phyloP scores from a whole-genome alignment of 352 stramenopile species.

The Globisporangium irregulare region DNA sequence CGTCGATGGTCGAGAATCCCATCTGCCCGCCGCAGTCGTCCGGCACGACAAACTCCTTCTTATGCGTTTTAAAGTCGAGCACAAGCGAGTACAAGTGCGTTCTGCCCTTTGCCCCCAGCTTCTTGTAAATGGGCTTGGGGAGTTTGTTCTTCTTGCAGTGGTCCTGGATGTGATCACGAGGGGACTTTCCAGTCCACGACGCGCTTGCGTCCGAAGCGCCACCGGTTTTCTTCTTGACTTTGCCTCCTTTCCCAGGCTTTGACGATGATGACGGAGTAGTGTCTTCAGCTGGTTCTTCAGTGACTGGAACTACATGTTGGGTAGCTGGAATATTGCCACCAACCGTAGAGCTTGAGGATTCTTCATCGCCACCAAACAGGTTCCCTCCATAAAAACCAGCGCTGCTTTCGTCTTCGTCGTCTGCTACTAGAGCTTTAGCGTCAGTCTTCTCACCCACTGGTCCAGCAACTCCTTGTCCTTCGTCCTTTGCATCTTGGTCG shows the following conservation, averaged over 20 bases:
- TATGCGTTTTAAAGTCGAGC: constrained; percentile 41
- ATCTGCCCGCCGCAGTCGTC: constrained; percentile 32
- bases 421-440: not conserved
- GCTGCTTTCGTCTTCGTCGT: not conserved
- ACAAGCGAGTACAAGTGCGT: constrained; percentile 54
- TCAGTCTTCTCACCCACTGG: constrained; percentile 1
- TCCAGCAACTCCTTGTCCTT: not conserved
- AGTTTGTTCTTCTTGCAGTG: constrained; percentile 87
- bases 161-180: constrained; percentile 87
- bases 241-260: constrained; percentile 25
- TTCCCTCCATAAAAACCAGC: constrained; percentile 10
- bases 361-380: constrained; percentile 3
- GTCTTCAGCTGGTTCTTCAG: not conserved
- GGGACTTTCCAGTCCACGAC: constrained; percentile 79
- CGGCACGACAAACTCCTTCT: constrained; percentile 38
- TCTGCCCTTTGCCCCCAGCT: constrained; percentile 20
- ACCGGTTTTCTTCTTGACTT: constrained; percentile 33
- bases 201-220: constrained; percentile 26
- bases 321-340: not conserved
- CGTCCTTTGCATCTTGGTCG: not conserved
- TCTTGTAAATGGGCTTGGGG: constrained; percentile 75
- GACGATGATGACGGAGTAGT: not conserved
- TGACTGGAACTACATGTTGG: not conserved
- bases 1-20: constrained; percentile 60
- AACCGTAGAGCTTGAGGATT: not conserved